Evolutionary conservation across 139 green algal species (phyloP), one percentile per base, ranked within the genome.

Genomic region (Chlorella sorokiniana): DNA sequence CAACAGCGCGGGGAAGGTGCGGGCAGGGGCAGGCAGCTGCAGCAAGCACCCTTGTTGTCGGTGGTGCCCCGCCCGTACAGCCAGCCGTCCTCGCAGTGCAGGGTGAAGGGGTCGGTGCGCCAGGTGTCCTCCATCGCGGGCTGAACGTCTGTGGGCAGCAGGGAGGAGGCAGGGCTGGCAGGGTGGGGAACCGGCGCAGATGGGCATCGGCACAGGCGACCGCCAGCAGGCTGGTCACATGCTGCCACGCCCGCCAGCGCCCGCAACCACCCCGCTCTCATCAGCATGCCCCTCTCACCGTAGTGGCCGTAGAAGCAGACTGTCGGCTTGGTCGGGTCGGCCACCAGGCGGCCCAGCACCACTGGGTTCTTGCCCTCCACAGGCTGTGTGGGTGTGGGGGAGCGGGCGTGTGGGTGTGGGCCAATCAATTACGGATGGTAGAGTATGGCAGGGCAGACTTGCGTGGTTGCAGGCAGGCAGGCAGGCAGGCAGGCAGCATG

Each of bases 51-150:
- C 90, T 99, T 99, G 91, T 98, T 98, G 88, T 98, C 95, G 1
- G 86, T 94, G 4, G 91, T 92, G 78, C 96, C 96, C 16, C 96
- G 84, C 9, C 93, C 96, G 76, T 97, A 97, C 14, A 97, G 89
- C 89, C 97, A 97, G 68, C 96, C 95, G 72, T 98, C 94, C 41
- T 94, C 86, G 1, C 90, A 86, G 40, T 85, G 85, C 69, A 98
- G 76, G 78, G 97, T 88, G 75, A 95, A 99, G 67, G 96, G 96
- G 76, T 96, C 88, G 23, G 91, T 96, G 23, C 45, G 69, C 96
- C 96, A 99, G 20, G 95, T 91, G 10, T 87, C 87, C 88, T 98
- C 93, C 42, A 88, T 79, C 8, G 95, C 95, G 5, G 95, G 93
- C 84, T 97, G 91, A 59, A 98, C 90, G 74, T 97, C 90, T 87